A percentile compares a stretch with the other conserved stretches of the same genome.
Evolutionary conservation across 768 basidiomycete genomes (phyloP).

Genomic region (Boletus pseudopeckii): DNA sequence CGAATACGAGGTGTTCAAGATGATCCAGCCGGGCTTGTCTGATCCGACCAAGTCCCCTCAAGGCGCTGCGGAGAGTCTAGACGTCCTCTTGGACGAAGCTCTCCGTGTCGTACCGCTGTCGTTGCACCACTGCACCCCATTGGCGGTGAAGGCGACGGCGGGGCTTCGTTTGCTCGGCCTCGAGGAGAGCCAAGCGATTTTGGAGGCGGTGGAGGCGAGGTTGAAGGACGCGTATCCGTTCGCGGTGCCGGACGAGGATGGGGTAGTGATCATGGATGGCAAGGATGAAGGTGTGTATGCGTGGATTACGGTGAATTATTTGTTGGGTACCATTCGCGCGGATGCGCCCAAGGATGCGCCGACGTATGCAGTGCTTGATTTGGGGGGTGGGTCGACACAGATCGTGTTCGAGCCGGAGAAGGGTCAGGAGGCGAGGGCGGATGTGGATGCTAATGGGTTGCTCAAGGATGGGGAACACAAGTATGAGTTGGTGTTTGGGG

Average conservation of each 20-base stretch:
- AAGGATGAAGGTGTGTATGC: constrained; percentile 97
- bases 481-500: constrained; percentile 78
- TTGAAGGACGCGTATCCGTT: constrained; percentile 68
- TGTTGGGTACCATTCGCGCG: constrained; percentile 68
- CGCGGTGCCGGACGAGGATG: constrained; percentile 51
- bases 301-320: constrained; percentile 97
- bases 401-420: constrained; percentile 91
- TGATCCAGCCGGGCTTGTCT: constrained; percentile 78
- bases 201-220: constrained; percentile 65
- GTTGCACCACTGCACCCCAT: constrained; percentile 68
- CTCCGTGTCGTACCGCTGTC: constrained; percentile 66
- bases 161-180: constrained; percentile 73
- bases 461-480: constrained; percentile 87
- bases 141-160: constrained; percentile 92
- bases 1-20: constrained; percentile 92
- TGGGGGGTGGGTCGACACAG: constrained; percentile 96
- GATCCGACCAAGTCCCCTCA: constrained; percentile 53
- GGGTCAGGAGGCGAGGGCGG: constrained; percentile 28
- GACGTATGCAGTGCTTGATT: constrained; percentile 89
- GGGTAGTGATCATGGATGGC: constrained; percentile 91
- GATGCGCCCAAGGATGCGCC: constrained; percentile 42
- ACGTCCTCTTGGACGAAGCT: constrained; percentile 79
- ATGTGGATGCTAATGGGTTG: constrained; percentile 25
- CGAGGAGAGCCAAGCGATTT: constrained; percentile 61
- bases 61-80: constrained; percentile 75